Evolutionary conservation across 2,329 filamentous ascomycete species (phyloP).

Genomic region (Aspergillus novoparasiticus): DNA sequence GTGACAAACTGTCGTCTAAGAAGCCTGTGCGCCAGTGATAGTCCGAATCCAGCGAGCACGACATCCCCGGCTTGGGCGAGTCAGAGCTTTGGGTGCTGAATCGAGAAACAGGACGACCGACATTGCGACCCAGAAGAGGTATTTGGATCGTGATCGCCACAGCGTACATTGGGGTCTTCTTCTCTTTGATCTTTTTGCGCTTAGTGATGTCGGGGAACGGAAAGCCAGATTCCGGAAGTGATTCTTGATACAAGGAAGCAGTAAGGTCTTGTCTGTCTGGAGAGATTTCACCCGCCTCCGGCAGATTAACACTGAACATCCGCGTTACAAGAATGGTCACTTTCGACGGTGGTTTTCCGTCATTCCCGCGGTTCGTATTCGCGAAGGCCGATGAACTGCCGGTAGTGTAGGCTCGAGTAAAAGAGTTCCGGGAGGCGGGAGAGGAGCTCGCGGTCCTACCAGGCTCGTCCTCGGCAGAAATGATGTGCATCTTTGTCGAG

Average conservation of each 20-base stretch:
- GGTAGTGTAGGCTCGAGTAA: conserved; percentile 43
- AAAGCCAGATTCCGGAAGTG: conserved; percentile 37
- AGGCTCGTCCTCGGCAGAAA: conserved; percentile 46
- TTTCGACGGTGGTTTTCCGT: conserved; percentile 46
- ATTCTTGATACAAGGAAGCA: conserved; percentile 36
- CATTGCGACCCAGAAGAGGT: conserved; percentile 43
- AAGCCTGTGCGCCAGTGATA: conserved; percentile 40
- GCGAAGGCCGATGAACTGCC: conserved; percentile 35
- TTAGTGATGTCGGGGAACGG: conserved; percentile 44
- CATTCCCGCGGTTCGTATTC: conserved; percentile 25
- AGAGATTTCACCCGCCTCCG: conserved; percentile 46
- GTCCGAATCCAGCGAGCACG: conserved; percentile 46
- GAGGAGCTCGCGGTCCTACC: conserved; percentile 27
- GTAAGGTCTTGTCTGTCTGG: conserved; percentile 37
- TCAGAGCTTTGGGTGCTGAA: conserved; percentile 38
- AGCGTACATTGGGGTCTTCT: conserved; percentile 61
- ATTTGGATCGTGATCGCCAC: conserved; percentile 60
- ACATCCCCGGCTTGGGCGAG: conserved; percentile 36
- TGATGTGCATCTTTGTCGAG: conserved; percentile 63
- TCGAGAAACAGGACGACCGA: conserved; percentile 38
- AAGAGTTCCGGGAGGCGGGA: conserved; percentile 35
- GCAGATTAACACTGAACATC: conserved; percentile 60
- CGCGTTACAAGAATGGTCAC: conserved; percentile 60
- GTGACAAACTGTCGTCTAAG: conserved; percentile 45
- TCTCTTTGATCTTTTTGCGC: conserved; percentile 51